Evolutionary conservation across 1,139 yeast genomes (phyloP), one percentile per base, ranked within the genome.

Genomic region (Tardiomyces digboiensis): DNA sequence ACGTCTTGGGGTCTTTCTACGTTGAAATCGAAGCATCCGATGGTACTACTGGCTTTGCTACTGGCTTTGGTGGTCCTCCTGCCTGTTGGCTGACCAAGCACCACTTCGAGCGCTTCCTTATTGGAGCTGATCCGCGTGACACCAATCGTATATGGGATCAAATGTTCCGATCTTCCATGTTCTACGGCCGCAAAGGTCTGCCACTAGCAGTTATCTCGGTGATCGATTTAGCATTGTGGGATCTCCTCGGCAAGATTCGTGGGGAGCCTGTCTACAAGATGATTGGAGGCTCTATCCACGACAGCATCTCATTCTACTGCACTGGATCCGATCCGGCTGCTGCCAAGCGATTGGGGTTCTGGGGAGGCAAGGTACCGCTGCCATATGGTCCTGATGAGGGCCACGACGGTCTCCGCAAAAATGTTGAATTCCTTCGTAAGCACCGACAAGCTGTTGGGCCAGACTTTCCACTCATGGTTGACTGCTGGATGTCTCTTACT

Each of bases 21-120:
- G 70, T 71, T 43, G 75, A 71, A 51, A 61, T 72, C 41, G 71
- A 66, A 52, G 72, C 76, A 33, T 59, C 67, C 16, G 74, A 71
- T 50, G 76, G 76, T 41, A 65, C 73, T 13, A 68, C 58, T 42
- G 76, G 76, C 21, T 70, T 71, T 46, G 75, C 75, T 21, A 71
- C 76, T 38, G 76, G 75, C n/a, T 71, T 71, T 52, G 76, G 76
- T 38, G 76, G 76, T n/a, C 71, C 72, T 42, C 68, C 71, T 22
- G 74, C 74, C 4, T 70, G 75, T 52, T 70, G 75, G 74, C 57
- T 71, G 42, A 70, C 68, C 44, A 66, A 68, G 49, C 55, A 68
- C 44, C 76, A 71, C 54, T 71, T 72, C 54, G 61, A 62, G 52
- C 61, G 76, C 55, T 71, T 71, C 57, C 52, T 71, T 36, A 54